phyloP scores from a whole-genome alignment of 2,329 filamentous ascomycete genomes.

The Penicillium sp. region DNA sequence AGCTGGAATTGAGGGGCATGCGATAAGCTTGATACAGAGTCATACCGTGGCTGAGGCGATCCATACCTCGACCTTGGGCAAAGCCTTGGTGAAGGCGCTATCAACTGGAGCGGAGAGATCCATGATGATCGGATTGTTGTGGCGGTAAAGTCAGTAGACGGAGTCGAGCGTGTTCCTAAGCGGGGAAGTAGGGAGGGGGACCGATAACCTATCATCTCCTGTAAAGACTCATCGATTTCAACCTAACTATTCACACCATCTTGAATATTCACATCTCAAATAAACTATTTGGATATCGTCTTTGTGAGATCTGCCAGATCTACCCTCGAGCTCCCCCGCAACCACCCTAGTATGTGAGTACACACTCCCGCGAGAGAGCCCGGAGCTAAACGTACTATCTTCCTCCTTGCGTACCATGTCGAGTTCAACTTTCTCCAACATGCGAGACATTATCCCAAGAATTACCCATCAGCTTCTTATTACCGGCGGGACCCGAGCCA shows the following conservation, averaged over 20 bases:
- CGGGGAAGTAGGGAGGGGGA: not conserved
- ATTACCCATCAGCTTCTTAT: not conserved
- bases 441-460: not conserved
- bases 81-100: constrained; percentile 26
- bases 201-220: not conserved
- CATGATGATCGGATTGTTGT: constrained; percentile 23
- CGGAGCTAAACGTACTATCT: not conserved
- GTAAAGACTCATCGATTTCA: not conserved
- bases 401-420: not conserved
- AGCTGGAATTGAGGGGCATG: constrained; percentile 48
- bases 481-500: constrained; percentile 8
- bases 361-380: not conserved
- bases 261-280: too few species aligned
- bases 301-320: not conserved
- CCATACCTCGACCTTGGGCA: constrained; percentile 38
- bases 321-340: not conserved
- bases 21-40: constrained; percentile 3
- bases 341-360: constrained; percentile 3
- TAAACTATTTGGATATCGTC: not conserved
- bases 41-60: not conserved
- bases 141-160: not conserved
- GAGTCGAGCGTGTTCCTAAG: not conserved
- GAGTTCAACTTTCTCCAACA: not conserved
- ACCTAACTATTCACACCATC: not conserved
- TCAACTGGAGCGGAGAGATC: constrained; percentile 26